A percentile compares a stretch with the other conserved stretches of the same genome.
Evolutionary conservation across 2,329 filamentous ascomycete genomes (phyloP).

Genomic region (Eurotiales sp.): DNA sequence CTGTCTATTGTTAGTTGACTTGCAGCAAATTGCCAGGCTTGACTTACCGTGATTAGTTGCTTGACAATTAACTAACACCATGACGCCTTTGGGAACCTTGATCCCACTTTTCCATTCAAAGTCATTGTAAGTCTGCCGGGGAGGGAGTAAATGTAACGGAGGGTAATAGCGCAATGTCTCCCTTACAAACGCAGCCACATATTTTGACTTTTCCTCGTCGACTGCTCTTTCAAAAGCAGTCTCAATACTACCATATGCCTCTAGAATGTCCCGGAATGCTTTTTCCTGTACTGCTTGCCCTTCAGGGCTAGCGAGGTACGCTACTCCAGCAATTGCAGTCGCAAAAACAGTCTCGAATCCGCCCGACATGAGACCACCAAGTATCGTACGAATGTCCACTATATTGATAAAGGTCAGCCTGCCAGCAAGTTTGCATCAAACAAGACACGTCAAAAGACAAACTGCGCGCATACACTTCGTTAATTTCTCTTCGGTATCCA

Average conservation of each 20-base stretch:
- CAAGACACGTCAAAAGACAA: no score
- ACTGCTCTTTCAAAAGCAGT: slow-evolving; percentile 16
- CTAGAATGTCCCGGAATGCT: slow-evolving; percentile 18
- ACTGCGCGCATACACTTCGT: not conserved
- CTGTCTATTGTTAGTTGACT: not conserved
- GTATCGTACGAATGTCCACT: slow-evolving; percentile 20
- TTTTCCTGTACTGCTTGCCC: slow-evolving; percentile 17
- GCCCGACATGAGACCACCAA: slow-evolving; percentile 22
- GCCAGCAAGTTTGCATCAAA: no score
- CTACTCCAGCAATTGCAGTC: slow-evolving; percentile 21
- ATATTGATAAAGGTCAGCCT: no score
- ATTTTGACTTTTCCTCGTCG: slow-evolving; percentile 17
- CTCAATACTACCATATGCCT: slow-evolving; percentile 12
- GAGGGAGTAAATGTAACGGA: slow-evolving; percentile 14
- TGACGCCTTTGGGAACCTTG: slow-evolving; percentile 1
- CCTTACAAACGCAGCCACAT: slow-evolving; percentile 17
- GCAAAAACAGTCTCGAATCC: slow-evolving; percentile 21
- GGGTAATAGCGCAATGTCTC: slow-evolving; percentile 20
- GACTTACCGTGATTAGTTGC: not conserved
- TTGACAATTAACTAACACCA: not conserved
- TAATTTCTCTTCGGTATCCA: not conserved
- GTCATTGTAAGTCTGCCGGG: slow-evolving; percentile 13
- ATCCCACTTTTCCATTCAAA: slow-evolving; percentile 7
- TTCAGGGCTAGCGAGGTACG: slow-evolving; percentile 16
- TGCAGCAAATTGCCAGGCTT: not conserved